Evolutionary conservation across 1,284 basidiomycete genomes (phyloP).

Genomic region (Cutaneotrichosporon arboriforme): DNA sequence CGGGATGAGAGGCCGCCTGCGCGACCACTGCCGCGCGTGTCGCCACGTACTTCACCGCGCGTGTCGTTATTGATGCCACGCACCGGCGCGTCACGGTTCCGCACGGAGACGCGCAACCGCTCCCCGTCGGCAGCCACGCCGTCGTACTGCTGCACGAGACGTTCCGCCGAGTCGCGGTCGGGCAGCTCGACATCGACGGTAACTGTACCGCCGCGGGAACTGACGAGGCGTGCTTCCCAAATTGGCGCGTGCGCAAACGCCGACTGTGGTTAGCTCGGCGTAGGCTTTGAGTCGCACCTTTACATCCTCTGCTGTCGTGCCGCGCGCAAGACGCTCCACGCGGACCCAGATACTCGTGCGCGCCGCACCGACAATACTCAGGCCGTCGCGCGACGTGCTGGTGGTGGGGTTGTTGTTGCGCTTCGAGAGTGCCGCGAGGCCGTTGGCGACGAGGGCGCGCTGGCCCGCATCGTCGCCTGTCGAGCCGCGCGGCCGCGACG

Average conservation of each 20-base stretch:
- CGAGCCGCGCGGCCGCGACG: constrained; percentile 4
- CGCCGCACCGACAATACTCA: constrained; percentile 64
- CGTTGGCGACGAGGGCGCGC: constrained; percentile 6
- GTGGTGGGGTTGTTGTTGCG: neutral
- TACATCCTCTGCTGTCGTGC: constrained; percentile 77
- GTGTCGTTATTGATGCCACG: neutral
- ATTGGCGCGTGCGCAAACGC: constrained; percentile 77
- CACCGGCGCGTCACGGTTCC: too few relatives aligned
- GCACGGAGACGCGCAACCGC: constrained; percentile 58
- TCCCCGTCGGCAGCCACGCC: constrained; percentile 76
- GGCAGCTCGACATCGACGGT: constrained; percentile 70
- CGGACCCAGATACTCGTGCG: constrained; percentile 60
- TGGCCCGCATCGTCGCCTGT: neutral
- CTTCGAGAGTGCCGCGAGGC: constrained; percentile 4
- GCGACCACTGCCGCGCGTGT: neutral
- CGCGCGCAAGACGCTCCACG: constrained; percentile 65
- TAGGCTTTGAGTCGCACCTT: constrained; percentile 48
- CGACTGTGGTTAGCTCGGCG: constrained; percentile 50
- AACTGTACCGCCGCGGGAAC: constrained; percentile 50
- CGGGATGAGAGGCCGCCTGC: too few relatives aligned
- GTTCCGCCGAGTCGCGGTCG: constrained; percentile 57
- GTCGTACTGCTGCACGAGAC: constrained; percentile 68
- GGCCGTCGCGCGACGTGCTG: neutral
- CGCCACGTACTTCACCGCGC: neutral
- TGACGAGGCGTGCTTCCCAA: constrained; percentile 52